These are phyloP conservation scores for Coprinellus aureogranulatus DNA, from an alignment of 768 basidiomycete genomes.

Conservation along the genomic window DNA sequence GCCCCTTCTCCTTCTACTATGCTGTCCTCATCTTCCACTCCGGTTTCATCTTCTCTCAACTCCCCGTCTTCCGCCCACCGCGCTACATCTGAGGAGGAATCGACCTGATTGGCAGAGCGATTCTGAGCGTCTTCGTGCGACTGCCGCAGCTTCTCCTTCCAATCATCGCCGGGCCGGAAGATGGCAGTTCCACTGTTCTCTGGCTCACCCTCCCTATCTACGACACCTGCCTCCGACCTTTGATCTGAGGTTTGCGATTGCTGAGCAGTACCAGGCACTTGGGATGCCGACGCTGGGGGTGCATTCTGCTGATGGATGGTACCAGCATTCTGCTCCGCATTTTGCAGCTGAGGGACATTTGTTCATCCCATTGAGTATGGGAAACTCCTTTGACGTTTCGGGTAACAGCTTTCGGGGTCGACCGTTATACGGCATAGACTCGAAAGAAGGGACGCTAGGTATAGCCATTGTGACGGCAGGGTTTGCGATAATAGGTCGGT, in stretches of 20 bases:
- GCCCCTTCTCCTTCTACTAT: slow-evolving; percentile 67
- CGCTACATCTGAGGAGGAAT: slow-evolving; percentile 49
- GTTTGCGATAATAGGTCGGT: slow-evolving; percentile 73
- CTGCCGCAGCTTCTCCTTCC: slow-evolving; percentile 75
- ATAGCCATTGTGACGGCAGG: slow-evolving; percentile 61
- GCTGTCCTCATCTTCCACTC: slow-evolving; percentile 61
- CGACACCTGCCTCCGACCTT: slow-evolving; percentile 28
- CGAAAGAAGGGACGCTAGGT: slow-evolving; percentile 72
- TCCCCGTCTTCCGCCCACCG: slow-evolving; percentile 61
- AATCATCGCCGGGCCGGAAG: slow-evolving; percentile 84
- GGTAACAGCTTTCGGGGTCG: slow-evolving; percentile 80
- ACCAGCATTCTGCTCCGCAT: neutral
- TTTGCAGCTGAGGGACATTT: slow-evolving; percentile 33
- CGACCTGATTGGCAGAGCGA: slow-evolving; percentile 33
- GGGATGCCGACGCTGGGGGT: slow-evolving; percentile 9
- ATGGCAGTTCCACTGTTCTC: slow-evolving; percentile 73
- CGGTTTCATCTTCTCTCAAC: slow-evolving; percentile 69
- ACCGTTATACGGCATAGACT: slow-evolving; percentile 71
- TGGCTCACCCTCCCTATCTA: slow-evolving; percentile 46
- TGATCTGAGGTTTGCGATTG: slow-evolving; percentile 37
- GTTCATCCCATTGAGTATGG: slow-evolving; percentile 60
- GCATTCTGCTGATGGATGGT: too few relatives aligned
- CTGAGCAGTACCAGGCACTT: slow-evolving; percentile 13
- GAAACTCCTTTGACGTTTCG: slow-evolving; percentile 71
- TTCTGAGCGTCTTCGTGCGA: slow-evolving; percentile 62